Evolutionary conservation across 2,329 filamentous ascomycete species (phyloP).

Genomic region (Claviceps monticola): DNA sequence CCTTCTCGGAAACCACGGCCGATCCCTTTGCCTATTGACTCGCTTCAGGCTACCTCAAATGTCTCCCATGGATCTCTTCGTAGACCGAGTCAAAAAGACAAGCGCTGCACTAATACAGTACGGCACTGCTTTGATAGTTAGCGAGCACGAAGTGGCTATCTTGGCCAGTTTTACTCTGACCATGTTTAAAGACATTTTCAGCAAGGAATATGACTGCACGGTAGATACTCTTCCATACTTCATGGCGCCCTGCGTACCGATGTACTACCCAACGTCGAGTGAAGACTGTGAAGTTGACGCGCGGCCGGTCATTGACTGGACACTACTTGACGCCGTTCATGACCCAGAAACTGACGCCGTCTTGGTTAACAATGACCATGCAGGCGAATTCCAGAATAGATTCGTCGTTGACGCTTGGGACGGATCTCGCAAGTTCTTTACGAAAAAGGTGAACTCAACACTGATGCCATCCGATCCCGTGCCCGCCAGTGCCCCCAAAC

Average conservation of each 20-base stretch:
- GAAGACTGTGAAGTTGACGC: background rate
- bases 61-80: conserved; percentile 57
- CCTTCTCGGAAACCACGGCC: conserved; percentile 43
- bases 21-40: conserved; percentile 58
- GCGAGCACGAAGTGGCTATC: conserved; percentile 29
- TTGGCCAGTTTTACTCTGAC: conserved; percentile 62
- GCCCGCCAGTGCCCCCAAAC: conserved; percentile 38
- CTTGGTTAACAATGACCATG: background rate
- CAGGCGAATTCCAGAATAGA: conserved; percentile 29
- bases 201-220: conserved; percentile 63
- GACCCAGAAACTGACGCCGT: conserved; percentile 10
- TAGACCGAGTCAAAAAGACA: conserved; percentile 49
- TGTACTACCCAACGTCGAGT: background rate
- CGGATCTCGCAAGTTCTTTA: conserved; percentile 49
- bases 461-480: conserved; percentile 52
- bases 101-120: conserved; percentile 37
- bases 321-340: conserved; percentile 29
- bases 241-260: conserved; percentile 44
- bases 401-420: conserved; percentile 45
- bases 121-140: conserved; percentile 26
- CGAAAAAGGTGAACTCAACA: conserved; percentile 36
- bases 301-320: conserved; percentile 42
- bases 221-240: conserved; percentile 65
- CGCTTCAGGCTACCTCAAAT: conserved; percentile 49
- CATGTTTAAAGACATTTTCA: conserved; percentile 75